A percentile compares a stretch with the other conserved stretches of the same genome.
Conservation (phyloP, 129 eudicot genomes). For the Tagetes patula region DNA sequence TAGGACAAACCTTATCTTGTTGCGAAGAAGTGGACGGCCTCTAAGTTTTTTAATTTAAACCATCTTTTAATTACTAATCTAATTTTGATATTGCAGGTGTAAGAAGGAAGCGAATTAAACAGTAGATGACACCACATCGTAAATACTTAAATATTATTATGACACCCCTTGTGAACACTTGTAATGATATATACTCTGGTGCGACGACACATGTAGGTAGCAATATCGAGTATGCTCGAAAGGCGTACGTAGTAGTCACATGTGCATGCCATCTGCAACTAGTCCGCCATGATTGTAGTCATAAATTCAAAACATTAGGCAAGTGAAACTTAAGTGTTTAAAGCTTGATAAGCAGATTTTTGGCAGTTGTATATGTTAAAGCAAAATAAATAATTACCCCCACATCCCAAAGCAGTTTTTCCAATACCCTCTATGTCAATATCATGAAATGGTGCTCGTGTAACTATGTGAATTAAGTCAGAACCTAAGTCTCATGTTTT, state of each 20-base stretch:
- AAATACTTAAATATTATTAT: not conserved
- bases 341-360: not conserved
- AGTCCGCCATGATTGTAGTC: not conserved
- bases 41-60: no score
- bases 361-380: not conserved
- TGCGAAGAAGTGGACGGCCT: no score
- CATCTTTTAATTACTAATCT: no score
- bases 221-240: not conserved
- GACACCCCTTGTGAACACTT: conserved; percentile 12
- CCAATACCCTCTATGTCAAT: no score
- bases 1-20: no score
- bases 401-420: no score
- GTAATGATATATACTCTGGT: not conserved
- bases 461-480: no score
- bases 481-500: no score
- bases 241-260: not conserved
- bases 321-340: not conserved
- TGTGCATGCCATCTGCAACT: conserved; percentile 9
- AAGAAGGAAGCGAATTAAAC: not conserved
- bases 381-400: no score
- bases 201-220: conserved; percentile 5
- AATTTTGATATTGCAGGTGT: not conserved
- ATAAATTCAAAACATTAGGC: not conserved
- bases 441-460: no score
- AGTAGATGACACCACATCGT: not conserved